phyloP scores from a whole-genome alignment of 169 alveolate species.

The Eimeria brunetti region DNA sequence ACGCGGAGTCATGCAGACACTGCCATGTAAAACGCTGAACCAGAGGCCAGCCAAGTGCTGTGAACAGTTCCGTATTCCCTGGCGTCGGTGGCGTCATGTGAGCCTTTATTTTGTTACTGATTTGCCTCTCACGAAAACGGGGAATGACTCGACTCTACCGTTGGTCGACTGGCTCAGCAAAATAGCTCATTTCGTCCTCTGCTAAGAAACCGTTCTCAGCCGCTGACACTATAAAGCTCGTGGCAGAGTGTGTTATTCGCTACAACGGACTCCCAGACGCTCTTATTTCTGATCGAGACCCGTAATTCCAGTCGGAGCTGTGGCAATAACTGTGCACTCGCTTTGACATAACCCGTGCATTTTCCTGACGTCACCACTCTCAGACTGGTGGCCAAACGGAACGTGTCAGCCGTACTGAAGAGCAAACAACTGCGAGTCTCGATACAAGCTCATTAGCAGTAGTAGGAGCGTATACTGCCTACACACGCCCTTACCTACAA shows the following conservation, averaged over 20 bases:
- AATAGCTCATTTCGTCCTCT: too few species aligned
- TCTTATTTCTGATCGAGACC: slow-evolving; percentile 3
- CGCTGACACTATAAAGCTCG: too few species aligned
- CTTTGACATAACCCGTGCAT: background rate
- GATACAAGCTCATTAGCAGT: background rate
- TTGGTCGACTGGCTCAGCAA: background rate
- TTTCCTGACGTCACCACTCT: background rate
- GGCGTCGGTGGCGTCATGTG: background rate
- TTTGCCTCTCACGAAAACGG: background rate
- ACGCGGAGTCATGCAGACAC: too few species aligned
- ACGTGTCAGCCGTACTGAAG: background rate
- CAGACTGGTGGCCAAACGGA: background rate
- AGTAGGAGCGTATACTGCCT: too few species aligned
- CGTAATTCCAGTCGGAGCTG: background rate
- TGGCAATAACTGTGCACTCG: slow-evolving; percentile 1
- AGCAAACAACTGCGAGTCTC: background rate
- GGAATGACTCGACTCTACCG: background rate
- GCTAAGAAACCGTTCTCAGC: too few species aligned
- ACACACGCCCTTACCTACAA: too few species aligned
- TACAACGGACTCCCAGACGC: background rate
- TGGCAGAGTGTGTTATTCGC: background rate
- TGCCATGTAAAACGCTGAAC: too few species aligned
- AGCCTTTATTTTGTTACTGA: background rate
- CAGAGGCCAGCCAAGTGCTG: too few species aligned
- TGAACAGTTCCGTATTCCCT: background rate